Base-by-base conservation (phyloP, 257 asterid genomes). In the Fraxinus anomala region DNA sequence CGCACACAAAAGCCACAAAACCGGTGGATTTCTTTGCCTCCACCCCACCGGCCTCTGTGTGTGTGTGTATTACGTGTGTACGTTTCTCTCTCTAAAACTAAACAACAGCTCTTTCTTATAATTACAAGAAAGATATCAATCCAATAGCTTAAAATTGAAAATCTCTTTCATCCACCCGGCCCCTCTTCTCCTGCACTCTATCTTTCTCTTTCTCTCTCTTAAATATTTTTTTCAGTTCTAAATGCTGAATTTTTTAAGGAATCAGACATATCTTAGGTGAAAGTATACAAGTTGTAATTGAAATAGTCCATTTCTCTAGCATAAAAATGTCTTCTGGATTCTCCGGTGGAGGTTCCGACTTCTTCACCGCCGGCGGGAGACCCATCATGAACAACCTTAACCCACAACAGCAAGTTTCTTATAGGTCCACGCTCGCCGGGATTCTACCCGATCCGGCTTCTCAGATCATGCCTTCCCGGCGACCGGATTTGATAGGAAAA, bases 351-450 rank as follows among this genome's bases (percentile, higher is more conserved):
- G 73, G 80, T 19, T 87, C 86, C 16, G 95, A 89, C 23, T 87
- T 86, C 76, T 91, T 81, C 79, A 33, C 90, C 65, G 85, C 80
- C 80, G 87, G 83, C 51, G 85, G 90, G 70, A 85, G 88, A 81
- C 70, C 93, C 40, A 59, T 75, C 49, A 80, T 79, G 83, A 84
- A 76, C 14, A 82, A 51, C 70, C 74, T 80, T 68, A 65, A 71
- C 75, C 30, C 81, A 0, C 86, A 82, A 65, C 87, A 79, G 76
- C 96, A 83, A n/a, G 77, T 86, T 19, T 79, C 88, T 7, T 86
- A 85, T 82, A 81, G 96, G 82, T 84, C 96, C 9, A 86, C 88
- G 1, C 84, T 89, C 0, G 77, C 91, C 74, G 97, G 96, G 68
- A 82, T 89, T 61, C 74, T 84, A 0, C 73, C 88, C 30, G 92